These are phyloP conservation scores for Ulmus americana DNA, from an alignment of 331 rosid genomes.

Conservation along the genomic window DNA sequence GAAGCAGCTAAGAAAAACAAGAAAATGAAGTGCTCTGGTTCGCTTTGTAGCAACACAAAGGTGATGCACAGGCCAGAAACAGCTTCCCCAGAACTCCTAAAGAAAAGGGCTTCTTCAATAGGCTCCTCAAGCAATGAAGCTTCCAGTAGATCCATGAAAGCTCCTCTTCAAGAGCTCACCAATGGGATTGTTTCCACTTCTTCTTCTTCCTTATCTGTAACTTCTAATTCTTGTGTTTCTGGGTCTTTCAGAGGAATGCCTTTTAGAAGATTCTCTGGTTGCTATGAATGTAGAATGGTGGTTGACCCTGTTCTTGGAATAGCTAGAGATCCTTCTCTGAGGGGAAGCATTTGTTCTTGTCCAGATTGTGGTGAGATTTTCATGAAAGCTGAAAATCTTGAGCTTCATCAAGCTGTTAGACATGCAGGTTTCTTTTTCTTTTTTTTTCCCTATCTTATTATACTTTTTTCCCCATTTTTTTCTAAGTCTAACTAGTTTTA, in stretches of 20 bases:
- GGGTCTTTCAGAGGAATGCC: constrained; percentile 73
- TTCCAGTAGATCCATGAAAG: constrained; percentile 62
- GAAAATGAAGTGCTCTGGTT: constrained; percentile 95
- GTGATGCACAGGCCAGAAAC: constrained; percentile 61
- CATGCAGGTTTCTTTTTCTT: constrained; percentile 57
- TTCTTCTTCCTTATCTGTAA: constrained; percentile 50
- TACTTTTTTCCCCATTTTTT: neutral
- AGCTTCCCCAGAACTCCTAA: constrained; percentile 45
- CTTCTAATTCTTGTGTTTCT: constrained; percentile 46
- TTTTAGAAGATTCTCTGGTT: constrained; percentile 73
- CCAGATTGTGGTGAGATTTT: constrained; percentile 79
- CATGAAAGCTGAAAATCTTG: constrained; percentile 68
- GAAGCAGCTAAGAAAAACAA: constrained; percentile 61
- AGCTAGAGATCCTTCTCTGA: constrained; percentile 67
- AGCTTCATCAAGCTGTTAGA: constrained; percentile 63
- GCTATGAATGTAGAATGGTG: constrained; percentile 85
- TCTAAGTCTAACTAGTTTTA: neutral
- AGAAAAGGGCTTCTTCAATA: constrained; percentile 38
- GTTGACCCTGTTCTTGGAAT: constrained; percentile 79
- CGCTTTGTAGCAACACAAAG: constrained; percentile 74
- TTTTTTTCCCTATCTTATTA: neutral
- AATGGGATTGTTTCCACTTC: constrained; percentile 44
- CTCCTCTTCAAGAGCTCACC: constrained; percentile 46
- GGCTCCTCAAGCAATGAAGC: constrained; percentile 36
- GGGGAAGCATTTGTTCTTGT: constrained; percentile 60